phyloP scores from a whole-genome alignment of 371 early-diverging fungal species.

The Saksenaea oblongispora region DNA sequence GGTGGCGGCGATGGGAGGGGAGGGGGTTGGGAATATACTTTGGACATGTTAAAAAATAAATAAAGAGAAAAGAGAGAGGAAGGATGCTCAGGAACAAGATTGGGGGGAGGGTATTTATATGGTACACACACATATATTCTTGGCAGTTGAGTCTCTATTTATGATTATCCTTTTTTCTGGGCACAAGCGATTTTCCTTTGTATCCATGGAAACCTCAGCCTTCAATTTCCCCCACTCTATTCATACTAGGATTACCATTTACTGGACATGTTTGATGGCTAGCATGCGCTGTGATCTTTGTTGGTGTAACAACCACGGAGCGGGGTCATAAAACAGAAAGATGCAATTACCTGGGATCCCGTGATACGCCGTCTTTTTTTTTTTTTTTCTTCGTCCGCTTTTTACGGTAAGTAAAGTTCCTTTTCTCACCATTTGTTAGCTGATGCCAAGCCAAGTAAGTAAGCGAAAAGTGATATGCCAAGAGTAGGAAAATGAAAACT shows the following conservation, averaged over 20 bases:
- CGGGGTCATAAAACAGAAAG: not conserved
- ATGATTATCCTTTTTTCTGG: not conserved
- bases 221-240: not conserved
- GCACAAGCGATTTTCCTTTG: not conserved
- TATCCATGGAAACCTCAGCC: not conserved
- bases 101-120: not conserved
- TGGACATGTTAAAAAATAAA: not conserved
- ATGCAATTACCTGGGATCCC: slow-evolving; percentile 2
- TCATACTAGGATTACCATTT: not conserved
- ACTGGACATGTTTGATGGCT: not conserved
- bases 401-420: not conserved
- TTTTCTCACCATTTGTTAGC: not conserved
- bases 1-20: not conserved
- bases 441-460: not conserved
- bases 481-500: not conserved
- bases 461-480: not conserved
- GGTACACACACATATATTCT: not conserved
- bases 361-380: not conserved
- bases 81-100: not conserved
- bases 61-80: not conserved
- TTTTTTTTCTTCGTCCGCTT: not conserved
- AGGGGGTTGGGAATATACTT: not conserved
- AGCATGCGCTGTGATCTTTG: not conserved
- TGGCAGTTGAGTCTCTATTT: not conserved
- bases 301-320: not conserved